These are phyloP conservation scores for Pistacia vera DNA, from an alignment of 345 rosid genomes.

Conservation along the genomic window DNA sequence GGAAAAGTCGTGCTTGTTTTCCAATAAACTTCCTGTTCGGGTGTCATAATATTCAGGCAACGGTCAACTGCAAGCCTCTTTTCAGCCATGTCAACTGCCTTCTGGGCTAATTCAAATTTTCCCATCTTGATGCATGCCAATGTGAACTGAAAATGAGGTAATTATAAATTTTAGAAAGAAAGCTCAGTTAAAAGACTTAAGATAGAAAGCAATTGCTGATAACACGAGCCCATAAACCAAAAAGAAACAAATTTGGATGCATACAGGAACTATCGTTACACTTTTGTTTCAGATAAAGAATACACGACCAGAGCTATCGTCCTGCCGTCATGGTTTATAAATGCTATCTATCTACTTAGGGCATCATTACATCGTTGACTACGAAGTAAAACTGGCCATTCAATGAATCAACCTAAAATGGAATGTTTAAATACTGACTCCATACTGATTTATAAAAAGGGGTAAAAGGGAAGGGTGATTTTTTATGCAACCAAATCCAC, in stretches of 20 bases:
- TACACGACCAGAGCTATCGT: neutral
- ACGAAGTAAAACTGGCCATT: neutral
- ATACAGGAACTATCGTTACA: no score
- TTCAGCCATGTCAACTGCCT: conserved; percentile 80
- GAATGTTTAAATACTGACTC: neutral
- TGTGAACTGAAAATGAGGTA: conserved; percentile 62
- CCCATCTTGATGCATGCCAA: conserved; percentile 98
- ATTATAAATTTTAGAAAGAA: neutral
- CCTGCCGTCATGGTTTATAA: neutral
- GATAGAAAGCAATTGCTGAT: neutral
- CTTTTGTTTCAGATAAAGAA: neutral
- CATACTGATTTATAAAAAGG: neutral
- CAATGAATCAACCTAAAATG: conserved; percentile 7
- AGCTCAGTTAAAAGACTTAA: neutral
- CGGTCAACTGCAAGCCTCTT: conserved; percentile 68
- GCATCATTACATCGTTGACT: neutral
- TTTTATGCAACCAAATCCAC: neutral
- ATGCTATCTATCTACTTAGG: neutral
- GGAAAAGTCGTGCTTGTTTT: conserved; percentile 83
- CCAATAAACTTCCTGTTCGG: conserved; percentile 80
- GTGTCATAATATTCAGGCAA: conserved; percentile 97
- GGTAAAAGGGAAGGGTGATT: neutral
- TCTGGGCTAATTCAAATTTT: conserved; percentile 70
- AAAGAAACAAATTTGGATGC: neutral
- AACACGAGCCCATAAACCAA: neutral